phyloP scores from a whole-genome alignment of 208 protist species.

The Wallacemonas collosoma region DNA sequence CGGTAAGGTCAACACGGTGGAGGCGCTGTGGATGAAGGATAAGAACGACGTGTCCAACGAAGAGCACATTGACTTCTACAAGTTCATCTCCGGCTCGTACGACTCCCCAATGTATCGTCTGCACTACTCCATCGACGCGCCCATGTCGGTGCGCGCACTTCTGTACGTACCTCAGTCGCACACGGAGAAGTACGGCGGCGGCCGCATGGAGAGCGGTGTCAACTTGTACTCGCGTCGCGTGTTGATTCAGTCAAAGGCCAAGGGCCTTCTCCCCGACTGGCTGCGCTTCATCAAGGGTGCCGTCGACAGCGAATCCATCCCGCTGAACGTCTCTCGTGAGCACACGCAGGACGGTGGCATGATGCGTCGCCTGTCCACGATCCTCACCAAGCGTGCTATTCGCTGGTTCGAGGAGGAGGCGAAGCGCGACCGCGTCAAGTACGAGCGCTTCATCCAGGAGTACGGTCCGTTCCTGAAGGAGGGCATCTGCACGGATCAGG shows the following conservation, averaged over 20 bases:
- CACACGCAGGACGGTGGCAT: slow-evolving; percentile 96
- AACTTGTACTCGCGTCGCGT: slow-evolving; percentile 95
- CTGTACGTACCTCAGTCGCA: slow-evolving; percentile 97
- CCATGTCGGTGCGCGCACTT: slow-evolving; percentile 93
- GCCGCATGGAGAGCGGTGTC: slow-evolving; percentile 94
- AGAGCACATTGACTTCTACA: slow-evolving; percentile 97
- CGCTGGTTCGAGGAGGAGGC: slow-evolving; percentile 92
- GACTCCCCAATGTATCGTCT: slow-evolving; percentile 94
- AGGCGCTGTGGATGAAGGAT: slow-evolving; percentile 97
- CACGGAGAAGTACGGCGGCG: slow-evolving; percentile 97
- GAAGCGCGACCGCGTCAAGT: slow-evolving; percentile 91
- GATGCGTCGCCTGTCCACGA: slow-evolving; percentile 91
- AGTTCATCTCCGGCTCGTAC: slow-evolving; percentile 94
- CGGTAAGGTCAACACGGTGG: slow-evolving; percentile 94
- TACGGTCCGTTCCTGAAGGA: slow-evolving; percentile 97
- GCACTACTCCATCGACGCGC: slow-evolving; percentile 97
- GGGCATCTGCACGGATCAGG: slow-evolving; percentile 95
- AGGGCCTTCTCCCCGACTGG: slow-evolving; percentile 97
- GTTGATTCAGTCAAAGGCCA: slow-evolving; percentile 95
- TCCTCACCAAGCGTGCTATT: slow-evolving; percentile 93
- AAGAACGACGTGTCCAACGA: slow-evolving; percentile 93
- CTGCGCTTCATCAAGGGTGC: slow-evolving; percentile 96
- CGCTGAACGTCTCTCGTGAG: slow-evolving; percentile 98
- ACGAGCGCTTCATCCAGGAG: slow-evolving; percentile 93
- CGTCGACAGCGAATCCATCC: slow-evolving; percentile 98